Evolutionary conservation across 306 rosid genomes (phyloP), one percentile per base, ranked within the genome.

Genomic region (Sesbania bispinosa): DNA sequence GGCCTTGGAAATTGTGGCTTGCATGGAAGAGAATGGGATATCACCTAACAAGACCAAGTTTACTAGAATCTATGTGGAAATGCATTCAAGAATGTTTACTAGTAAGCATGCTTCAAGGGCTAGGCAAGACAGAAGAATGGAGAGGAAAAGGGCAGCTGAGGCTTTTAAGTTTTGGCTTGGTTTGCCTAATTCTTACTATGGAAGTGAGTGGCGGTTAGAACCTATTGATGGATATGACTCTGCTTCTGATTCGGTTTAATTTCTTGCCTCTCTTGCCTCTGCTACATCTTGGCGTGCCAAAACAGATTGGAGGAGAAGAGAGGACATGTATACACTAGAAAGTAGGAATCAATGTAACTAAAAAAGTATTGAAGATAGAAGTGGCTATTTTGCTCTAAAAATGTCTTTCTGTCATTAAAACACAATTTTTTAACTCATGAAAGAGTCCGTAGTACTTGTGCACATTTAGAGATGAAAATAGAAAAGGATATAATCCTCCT

Each of bases 131-230:
- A 81, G 94, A 70, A 88, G 98, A 83, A 68, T 48, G 0, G 98
- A 94, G 81, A 89, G 87, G 88, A 94, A 90, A 86, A 87, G 96
- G 72, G 97, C 96, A 15, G 96, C 97, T n/a, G 98, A 94, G 88
- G 98, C 96, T 50, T 94, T 90, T 77, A 94, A 94, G 84, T 94
- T 91, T 81, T 90, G 98, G 97, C 46, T 94, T 74, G 97, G 97
- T 48, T 94, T 90, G 73, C 98, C 98, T 21, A 94, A 94, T 83
- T 87, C 97, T 68, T 94, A 90, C 58, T 94, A 94, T 79, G 97
- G 95, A 81, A 94, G 95, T 75, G 98, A 94, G 78, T 90, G 97
- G 98, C 41, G 97, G 74, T 77, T 90, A 62, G 94, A 88, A 65
- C 88, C 97, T 39, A 47, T 76, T 29, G 90, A 90, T 36, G 90